Evolutionary conservation across 2,329 filamentous ascomycete species (phyloP).

Genomic region (Penicillium sp.): DNA sequence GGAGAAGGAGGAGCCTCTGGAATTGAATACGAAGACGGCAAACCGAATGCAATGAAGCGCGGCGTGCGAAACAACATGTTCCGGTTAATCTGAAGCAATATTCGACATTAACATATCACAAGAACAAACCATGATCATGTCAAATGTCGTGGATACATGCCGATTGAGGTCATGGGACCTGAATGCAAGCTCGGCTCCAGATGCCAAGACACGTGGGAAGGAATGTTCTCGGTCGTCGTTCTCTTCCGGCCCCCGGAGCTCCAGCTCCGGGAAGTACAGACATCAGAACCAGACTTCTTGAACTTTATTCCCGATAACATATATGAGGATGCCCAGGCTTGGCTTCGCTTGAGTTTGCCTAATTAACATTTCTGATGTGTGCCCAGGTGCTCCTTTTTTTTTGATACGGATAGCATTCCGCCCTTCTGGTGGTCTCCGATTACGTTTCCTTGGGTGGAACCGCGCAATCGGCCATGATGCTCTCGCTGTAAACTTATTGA

Average conservation of each 20-base stretch:
- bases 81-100: slow-evolving; percentile 54
- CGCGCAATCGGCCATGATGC: slow-evolving; percentile 11
- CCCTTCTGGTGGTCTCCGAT: slow-evolving; percentile 2
- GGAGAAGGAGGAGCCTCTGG: slow-evolving; percentile 70
- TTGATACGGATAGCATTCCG: slow-evolving; percentile 7
- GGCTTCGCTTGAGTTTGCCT: not conserved
- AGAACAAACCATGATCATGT: not conserved
- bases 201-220: not conserved
- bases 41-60: slow-evolving; percentile 69
- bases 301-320: not conserved
- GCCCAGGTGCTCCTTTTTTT: not conserved
- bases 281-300: not conserved
- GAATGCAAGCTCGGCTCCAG: not conserved
- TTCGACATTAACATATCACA: not conserved
- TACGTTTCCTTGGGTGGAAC: slow-evolving; percentile 9
- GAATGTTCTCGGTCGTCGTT: not conserved
- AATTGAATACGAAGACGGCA: slow-evolving; percentile 72
- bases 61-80: slow-evolving; percentile 77
- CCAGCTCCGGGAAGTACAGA: not conserved
- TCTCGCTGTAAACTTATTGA: not conserved
- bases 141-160: not conserved
- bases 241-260: not conserved
- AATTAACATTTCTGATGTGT: not conserved
- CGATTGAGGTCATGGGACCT: not conserved
- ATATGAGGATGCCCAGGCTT: not conserved